Base-by-base conservation (phyloP, 1,139 yeast genomes). In the Scheffersomyces titani region DNA sequence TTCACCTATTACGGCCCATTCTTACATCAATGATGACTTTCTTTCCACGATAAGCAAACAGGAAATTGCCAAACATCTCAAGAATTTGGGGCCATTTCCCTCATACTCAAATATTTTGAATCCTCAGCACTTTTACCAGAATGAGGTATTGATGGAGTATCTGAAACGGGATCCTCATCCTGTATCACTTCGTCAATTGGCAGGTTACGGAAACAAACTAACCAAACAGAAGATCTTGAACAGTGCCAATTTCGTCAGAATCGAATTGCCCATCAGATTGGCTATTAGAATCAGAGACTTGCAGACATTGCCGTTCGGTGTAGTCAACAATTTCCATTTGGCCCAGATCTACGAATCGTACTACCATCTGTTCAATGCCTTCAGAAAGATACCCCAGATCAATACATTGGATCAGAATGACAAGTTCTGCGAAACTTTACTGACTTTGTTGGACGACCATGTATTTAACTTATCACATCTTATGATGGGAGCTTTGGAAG, bases 401-500 rank as follows among this genome's bases (percentile, higher is more conserved):
- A 78, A 80, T 36, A 84, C 88, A 0, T 70, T 92, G 53, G 86
- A 88, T 50, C 96, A 92, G 55, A 93, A 93, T 68, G 87, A 85
- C 47, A 73, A 75, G 63, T 92, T 93, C 69, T 89, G 97, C 67
- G 75, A 76, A 45, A 80, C 85, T 49, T 76, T 92, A 57, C 80
- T 84, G 44, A 76, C 81, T 40, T 82, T 92, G 61, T 75, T 93
- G 62, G 93, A 89, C 70, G 89, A 86, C 65, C 97, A 93, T 72
- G 80, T 91, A 52, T 77, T 88, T 58, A 90, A 92, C 63, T 78
- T 93, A 59, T 94, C 98, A 0, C 94, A 92, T 68, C 77, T 93
- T 60, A 89, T 93, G 81, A 90, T 92, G 93, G 98, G 98, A 2
- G 92, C 96, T 0, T 77, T 92, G 56, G 98, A 93, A 66, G 89